Evolutionary conservation across 345 rosid genomes (phyloP).

Genomic region (Citrus reticulata): DNA sequence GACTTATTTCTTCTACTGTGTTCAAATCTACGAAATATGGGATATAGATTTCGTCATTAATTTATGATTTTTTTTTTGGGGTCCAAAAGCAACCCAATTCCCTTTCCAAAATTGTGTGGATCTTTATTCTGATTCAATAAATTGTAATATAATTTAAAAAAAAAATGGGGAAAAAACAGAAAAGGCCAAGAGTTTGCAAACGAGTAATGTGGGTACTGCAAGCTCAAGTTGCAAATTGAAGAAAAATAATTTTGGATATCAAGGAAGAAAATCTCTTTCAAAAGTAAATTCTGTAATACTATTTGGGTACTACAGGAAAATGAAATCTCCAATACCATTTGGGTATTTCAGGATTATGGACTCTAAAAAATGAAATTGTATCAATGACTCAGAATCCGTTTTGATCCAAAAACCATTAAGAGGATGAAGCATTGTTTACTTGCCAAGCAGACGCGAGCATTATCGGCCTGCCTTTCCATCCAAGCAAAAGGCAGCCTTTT

Average conservation of each 20-base stretch:
- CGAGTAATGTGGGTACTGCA: not conserved
- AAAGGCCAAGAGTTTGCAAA: not conserved
- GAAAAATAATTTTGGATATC: not conserved
- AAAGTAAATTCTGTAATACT: not conserved
- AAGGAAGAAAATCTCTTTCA: not conserved
- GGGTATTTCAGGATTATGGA: not conserved
- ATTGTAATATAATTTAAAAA: too few species aligned
- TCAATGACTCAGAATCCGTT: not conserved
- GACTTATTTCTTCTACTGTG: too few species aligned
- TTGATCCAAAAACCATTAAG: not conserved
- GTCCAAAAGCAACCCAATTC: too few species aligned
- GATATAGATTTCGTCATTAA: too few species aligned
- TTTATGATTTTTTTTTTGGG: too few species aligned
- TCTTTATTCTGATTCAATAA: too few species aligned
- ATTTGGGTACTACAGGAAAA: not conserved
- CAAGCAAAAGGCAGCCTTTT: slow-evolving; percentile 54
- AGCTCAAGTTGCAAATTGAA: not conserved
- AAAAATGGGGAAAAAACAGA: too few species aligned
- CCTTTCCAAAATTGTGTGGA: too few species aligned
- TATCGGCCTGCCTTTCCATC: slow-evolving; percentile 68
- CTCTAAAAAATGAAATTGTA: not conserved
- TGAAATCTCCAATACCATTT: not conserved
- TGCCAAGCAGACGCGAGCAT: slow-evolving; percentile 73
- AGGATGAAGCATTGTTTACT: slow-evolving; percentile 24
- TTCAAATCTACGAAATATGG: too few species aligned